Percentiles rank a stretch among this genome's conserved stretches.
Evolutionary conservation across 2,329 filamentous ascomycete species (phyloP).

Genomic region (Mycogone perniciosa): DNA sequence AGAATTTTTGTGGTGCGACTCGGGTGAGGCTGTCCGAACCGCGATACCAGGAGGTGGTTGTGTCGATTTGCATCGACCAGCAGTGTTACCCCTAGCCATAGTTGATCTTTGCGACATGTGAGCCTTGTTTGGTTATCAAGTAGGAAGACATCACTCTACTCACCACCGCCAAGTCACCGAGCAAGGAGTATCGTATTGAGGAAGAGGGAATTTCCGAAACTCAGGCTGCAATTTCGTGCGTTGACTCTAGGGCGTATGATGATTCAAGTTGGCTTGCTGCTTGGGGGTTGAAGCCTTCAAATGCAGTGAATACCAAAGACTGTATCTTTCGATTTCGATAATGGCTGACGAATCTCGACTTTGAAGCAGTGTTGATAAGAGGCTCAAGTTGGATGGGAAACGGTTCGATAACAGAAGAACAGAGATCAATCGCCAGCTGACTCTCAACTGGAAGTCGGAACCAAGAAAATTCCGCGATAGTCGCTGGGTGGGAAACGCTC

Average conservation of each 20-base stretch:
- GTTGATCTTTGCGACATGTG: neutral
- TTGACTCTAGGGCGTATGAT: too few relatives aligned
- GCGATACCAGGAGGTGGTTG: neutral
- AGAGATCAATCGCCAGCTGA: neutral
- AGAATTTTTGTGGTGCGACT: neutral
- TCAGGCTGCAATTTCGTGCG: too few relatives aligned
- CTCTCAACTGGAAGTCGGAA: neutral
- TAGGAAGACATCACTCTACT: too few relatives aligned
- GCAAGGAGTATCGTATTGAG: too few relatives aligned
- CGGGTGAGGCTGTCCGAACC: neutral
- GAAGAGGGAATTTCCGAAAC: too few relatives aligned
- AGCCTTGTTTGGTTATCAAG: neutral
- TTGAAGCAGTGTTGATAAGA: neutral
- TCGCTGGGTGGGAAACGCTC: constrained; percentile 5
- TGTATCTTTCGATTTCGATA: too few relatives aligned
- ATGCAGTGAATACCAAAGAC: too few relatives aligned
- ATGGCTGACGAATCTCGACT: too few relatives aligned
- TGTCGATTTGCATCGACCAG: neutral
- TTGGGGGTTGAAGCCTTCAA: too few relatives aligned
- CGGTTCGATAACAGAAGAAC: neutral
- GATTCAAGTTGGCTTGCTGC: too few relatives aligned
- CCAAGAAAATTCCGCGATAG: constrained; percentile 2
- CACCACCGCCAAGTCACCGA: too few relatives aligned
- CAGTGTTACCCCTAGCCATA: neutral
- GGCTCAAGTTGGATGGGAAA: neutral